Percentiles rank a stretch among this genome's conserved stretches.
phyloP scores from a whole-genome alignment of 495 filamentous ascomycete genomes.

The Chaetomium fimeti region DNA sequence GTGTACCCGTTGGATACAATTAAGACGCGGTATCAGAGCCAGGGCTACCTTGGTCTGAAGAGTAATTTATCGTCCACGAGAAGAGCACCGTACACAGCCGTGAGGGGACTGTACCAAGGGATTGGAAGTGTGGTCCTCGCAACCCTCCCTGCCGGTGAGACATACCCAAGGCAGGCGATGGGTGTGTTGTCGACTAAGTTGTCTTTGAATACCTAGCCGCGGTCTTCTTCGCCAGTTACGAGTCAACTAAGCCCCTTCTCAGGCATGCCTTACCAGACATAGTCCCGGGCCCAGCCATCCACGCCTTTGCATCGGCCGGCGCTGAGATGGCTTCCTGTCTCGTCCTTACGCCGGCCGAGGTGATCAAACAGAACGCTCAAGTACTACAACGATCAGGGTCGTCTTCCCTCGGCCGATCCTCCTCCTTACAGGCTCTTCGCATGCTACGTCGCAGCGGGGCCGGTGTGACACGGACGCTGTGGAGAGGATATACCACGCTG shows the following conservation, averaged over 20 bases:
- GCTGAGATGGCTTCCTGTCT: constrained; percentile 80
- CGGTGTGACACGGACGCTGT: constrained; percentile 48
- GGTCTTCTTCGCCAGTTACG: constrained; percentile 88
- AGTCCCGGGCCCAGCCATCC: constrained; percentile 62
- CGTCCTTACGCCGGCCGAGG: constrained; percentile 85
- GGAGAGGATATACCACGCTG: constrained; percentile 77
- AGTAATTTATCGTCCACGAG: constrained; percentile 40
- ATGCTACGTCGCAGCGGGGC: constrained; percentile 35
- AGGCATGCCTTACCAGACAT: constrained; percentile 34
- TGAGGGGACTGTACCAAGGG: constrained; percentile 81
- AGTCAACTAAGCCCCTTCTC: constrained; percentile 63
- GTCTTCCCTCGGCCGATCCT: constrained; percentile 28
- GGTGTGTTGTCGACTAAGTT: background rate
- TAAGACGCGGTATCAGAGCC: constrained; percentile 81
- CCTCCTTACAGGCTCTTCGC: constrained; percentile 46
- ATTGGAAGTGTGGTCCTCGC: constrained; percentile 84
- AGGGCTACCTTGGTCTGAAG: constrained; percentile 56
- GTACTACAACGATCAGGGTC: constrained; percentile 46
- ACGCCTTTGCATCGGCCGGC: constrained; percentile 66
- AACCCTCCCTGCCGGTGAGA: constrained; percentile 76
- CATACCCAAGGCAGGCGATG: background rate
- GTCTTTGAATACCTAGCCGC: constrained; percentile 56
- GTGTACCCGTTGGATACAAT: constrained; percentile 83
- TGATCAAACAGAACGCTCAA: constrained; percentile 92
- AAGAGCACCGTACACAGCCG: constrained; percentile 40